Evolutionary conservation across 1,284 basidiomycete genomes (phyloP), one percentile per base, ranked within the genome.

Genomic region (Microbotryomycetes sp.): DNA sequence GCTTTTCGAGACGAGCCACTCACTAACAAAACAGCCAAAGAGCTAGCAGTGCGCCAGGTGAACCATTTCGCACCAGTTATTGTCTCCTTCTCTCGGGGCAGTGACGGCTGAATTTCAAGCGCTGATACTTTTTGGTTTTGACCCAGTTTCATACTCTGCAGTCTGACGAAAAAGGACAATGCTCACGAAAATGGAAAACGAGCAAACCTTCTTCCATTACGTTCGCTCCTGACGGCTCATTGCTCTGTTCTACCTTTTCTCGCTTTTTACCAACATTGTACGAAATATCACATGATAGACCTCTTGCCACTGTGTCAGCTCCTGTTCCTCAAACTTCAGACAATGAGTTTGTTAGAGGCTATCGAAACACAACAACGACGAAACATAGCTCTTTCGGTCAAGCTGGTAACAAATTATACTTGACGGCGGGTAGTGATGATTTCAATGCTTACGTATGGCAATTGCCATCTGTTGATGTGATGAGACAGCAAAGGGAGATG

Each of bases 371-470:
- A 1, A 86, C 84, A 63, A 89, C 87, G 1, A 88, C 87, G 77
- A 90, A 89, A 79, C 84, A 88, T 66, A 87, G 87, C 14, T 82
- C 83, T 3, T 88, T 90, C 64, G 81, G 82, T 0, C 54, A 58
- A 0, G 23, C 48, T 3, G 65, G 65, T 0, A 23, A 46, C 1
- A 84, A 85, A 56, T 73, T 79, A 29, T 82, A 85, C 69, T 90
- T 85, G 70, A 80, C 80, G 32, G 81, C 82, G 14, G 88, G 88
- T 14, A 89, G 86, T 12, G 88, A 90, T 71, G 86, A 90, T 73
- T 90, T 89, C 71, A 79, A 84, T 31, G 83, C 79, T 14, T 90
- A 90, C 68, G 74, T 88, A n/a, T 90, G 88, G 88, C 82, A 81
- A 68, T 78, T 89, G 32, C 87, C 87, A 2, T 72, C 79, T 3